Conservation (phyloP, 2,329 filamentous ascomycete species). For the Cladophialophora bantiana region DNA sequence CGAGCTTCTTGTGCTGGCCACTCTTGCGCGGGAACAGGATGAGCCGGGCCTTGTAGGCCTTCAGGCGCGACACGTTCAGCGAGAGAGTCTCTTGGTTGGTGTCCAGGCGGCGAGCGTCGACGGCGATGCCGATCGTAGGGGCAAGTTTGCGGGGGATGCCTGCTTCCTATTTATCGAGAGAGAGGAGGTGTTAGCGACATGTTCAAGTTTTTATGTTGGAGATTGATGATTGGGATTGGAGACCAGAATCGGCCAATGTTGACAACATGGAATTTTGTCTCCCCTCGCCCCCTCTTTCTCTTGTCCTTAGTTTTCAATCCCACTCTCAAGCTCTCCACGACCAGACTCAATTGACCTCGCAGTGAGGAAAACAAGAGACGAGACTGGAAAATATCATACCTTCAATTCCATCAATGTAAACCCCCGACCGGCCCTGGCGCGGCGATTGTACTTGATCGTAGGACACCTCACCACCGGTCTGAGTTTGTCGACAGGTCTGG, state of each 20-base stretch:
- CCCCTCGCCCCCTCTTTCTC: not conserved
- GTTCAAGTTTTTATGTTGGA: not conserved
- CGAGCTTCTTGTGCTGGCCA: constrained; percentile 92
- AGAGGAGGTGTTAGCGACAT: not conserved
- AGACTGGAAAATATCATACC: constrained; percentile 63
- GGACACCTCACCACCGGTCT: constrained; percentile 97
- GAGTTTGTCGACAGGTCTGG: constrained; percentile 95
- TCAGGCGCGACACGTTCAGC: constrained; percentile 95
- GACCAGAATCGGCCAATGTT: not conserved
- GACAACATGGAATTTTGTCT: not conserved
- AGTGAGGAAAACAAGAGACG: not conserved
- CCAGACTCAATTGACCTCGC: not conserved
- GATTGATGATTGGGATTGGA: not conserved
- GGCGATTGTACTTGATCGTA: constrained; percentile 98
- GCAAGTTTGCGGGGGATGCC: constrained; percentile 94
- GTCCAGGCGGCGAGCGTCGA: constrained; percentile 97
- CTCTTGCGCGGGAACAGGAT: constrained; percentile 97
- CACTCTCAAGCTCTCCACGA: not conserved
- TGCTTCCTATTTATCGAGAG: constrained; percentile 70
- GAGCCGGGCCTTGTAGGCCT: constrained; percentile 94
- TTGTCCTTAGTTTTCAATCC: not conserved
- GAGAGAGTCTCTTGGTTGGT: constrained; percentile 93
- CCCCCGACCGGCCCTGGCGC: constrained; percentile 92
- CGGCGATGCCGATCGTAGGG: constrained; percentile 93
- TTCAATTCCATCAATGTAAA: constrained; percentile 98